A percentile compares a stretch with the other conserved stretches of the same genome.
Evolutionary conservation across 768 basidiomycete species (phyloP).

Genomic region (Trametes maxima): DNA sequence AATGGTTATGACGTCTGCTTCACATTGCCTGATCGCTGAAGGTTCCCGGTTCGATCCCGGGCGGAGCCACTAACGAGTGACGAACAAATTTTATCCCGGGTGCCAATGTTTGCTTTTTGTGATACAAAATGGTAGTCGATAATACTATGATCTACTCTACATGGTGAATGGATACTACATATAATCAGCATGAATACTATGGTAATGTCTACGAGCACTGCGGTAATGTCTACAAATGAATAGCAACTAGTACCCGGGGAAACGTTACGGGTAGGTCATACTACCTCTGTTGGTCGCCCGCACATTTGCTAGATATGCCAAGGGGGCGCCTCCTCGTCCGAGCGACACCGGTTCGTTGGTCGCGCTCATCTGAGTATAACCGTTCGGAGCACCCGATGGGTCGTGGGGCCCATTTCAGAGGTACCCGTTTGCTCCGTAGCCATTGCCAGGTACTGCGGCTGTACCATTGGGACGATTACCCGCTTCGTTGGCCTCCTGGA

Average conservation of each 20-base stretch:
- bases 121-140: no score
- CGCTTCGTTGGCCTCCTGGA: slow-evolving; percentile 14
- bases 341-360: not conserved
- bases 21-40: slow-evolving; percentile 23
- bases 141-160: not conserved
- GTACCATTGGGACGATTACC: slow-evolving; percentile 9
- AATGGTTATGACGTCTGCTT: slow-evolving; percentile 31
- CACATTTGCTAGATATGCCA: slow-evolving; percentile 1
- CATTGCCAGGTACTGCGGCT: not conserved
- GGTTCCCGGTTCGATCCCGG: slow-evolving; percentile 31
- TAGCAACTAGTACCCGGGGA: no score
- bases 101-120: no score
- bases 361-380: not conserved
- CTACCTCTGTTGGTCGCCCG: not conserved
- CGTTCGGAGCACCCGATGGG: not conserved
- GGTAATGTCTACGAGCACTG: not conserved
- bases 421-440: not conserved
- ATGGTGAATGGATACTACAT: not conserved
- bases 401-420: not conserved
- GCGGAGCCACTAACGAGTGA: slow-evolving; percentile 22
- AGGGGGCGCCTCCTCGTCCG: not conserved
- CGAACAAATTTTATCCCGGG: no score
- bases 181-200: not conserved
- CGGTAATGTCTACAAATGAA: no score
- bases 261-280: not conserved